Percentiles rank a stretch among this genome's conserved stretches.
Conservation (phyloP, 306 rosid species). For the Sechiopsis laciniata region DNA sequence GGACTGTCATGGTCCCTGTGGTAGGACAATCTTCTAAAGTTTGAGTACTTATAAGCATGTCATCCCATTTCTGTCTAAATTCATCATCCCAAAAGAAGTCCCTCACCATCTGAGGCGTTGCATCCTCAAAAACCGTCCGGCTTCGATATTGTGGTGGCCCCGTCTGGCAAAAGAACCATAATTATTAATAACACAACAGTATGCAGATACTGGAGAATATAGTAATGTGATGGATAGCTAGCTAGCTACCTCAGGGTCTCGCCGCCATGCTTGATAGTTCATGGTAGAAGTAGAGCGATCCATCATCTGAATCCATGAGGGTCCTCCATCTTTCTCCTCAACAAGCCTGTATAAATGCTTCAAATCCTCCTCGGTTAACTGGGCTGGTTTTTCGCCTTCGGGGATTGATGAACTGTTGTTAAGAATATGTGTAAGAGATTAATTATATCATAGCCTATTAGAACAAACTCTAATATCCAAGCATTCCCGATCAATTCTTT, state of each 20-base stretch:
- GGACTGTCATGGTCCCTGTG: slow-evolving; percentile 49
- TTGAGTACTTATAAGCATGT: slow-evolving; percentile 41
- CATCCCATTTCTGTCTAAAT: slow-evolving; percentile 48
- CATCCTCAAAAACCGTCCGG: slow-evolving; percentile 48
- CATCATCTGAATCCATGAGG: slow-evolving; percentile 95
- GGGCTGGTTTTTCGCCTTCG: slow-evolving; percentile 28
- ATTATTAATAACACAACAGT: background rate
- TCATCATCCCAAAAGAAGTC: slow-evolving; percentile 66
- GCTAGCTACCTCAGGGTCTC: slow-evolving; percentile 40
- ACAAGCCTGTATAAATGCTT: slow-evolving; percentile 42
- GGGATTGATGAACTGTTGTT: slow-evolving; percentile 34
- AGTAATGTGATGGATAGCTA: slow-evolving; percentile 2
- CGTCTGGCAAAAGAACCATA: slow-evolving; percentile 28
- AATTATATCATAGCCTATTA: background rate
- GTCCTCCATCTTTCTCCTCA: slow-evolving; percentile 77
- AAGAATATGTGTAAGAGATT: too few species aligned
- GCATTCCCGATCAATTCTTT: too few species aligned
- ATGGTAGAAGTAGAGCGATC: slow-evolving; percentile 71
- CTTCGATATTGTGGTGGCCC: slow-evolving; percentile 59
- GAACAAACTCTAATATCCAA: background rate
- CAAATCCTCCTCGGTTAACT: slow-evolving; percentile 40
- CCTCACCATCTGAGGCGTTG: slow-evolving; percentile 46
- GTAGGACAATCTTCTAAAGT: slow-evolving; percentile 46
- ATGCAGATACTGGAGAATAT: background rate
- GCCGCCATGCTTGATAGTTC: slow-evolving; percentile 72